Base-by-base conservation (phyloP, 148 eudicot species). In the Vaccinium vitisidaea region DNA sequence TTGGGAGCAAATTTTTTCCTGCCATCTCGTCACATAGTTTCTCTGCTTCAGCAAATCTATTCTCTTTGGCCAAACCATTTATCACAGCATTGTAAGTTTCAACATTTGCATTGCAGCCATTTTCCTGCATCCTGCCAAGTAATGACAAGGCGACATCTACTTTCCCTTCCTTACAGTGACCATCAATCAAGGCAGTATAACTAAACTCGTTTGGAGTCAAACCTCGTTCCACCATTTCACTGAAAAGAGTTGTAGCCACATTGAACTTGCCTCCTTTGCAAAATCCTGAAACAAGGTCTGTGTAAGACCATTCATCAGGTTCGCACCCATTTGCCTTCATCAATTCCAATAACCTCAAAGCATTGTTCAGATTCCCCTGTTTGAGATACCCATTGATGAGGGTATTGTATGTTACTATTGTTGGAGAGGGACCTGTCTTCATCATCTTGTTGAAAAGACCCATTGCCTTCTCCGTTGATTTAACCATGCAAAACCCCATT, bases 271-370 rank as follows among this genome's bases (percentile, higher is more conserved):
- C 91, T 46, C 87, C 83, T 90, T 92, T 88, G 92, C 92, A 93
- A 27, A 91, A 87, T 50, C 98, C 98, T 30, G 87, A 87, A 85
- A 94, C 85, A 86, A 94, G 89, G 84, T 93, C 93, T n/a, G 95
- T 79, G 81, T 92, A 94, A 50, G 98, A 90, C 85, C 84, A 89
- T 52, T 83, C 89, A 86, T 94, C 94, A 67, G 95, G 94, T 52
- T 90, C 84, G 82, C 92, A 93, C 86, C 90, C 91, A 86, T 83
- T 90, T 80, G 88, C 91, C 83, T 86, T 91, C 98, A 94, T 94
- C 87, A 92, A 73, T 83, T 89, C 92, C 80, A 93, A 83, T 86
- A 94, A 85, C 84, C 93, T 92, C 88, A 90, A 76, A 84, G 93
- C 98, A 88, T 90, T 88, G 39, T 88, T 87, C 55, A 91, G 83